Percentiles rank a stretch among this genome's conserved stretches.
Conservation (phyloP, 345 rosid genomes). For the Dovyalis caffra region DNA sequence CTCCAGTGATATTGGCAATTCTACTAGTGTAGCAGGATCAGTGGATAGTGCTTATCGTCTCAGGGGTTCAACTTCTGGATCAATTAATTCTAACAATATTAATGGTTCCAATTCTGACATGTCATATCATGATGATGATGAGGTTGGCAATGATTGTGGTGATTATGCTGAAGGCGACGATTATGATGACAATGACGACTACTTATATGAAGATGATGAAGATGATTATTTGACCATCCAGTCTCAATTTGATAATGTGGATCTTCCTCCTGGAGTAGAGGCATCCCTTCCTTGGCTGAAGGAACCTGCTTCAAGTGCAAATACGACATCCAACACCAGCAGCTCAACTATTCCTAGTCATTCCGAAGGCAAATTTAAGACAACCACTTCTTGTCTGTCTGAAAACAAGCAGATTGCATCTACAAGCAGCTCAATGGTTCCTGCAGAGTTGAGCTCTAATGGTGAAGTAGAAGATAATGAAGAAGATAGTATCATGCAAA, state of each 20-base stretch:
- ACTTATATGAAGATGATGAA: conserved; percentile 32
- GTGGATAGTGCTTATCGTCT: conserved; percentile 27
- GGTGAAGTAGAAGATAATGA: conserved; percentile 21
- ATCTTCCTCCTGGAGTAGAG: conserved; percentile 60
- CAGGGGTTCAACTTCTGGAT: conserved; percentile 32
- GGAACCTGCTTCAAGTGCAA: conserved; percentile 24
- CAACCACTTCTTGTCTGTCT: not conserved
- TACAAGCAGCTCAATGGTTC: conserved; percentile 24
- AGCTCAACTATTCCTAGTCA: conserved; percentile 6
- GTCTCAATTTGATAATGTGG: conserved; percentile 50
- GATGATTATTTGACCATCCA: conserved; percentile 41
- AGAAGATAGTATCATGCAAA: conserved; percentile 18
- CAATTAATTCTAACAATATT: conserved; percentile 23
- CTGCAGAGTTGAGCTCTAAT: conserved; percentile 27
- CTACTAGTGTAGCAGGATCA: conserved; percentile 23
- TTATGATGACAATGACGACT: conserved; percentile 29
- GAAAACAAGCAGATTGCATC: conserved; percentile 23
- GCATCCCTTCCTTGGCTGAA: conserved; percentile 47
- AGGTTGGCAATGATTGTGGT: conserved; percentile 1
- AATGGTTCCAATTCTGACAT: conserved; percentile 37
- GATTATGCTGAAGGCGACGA: conserved; percentile 26
- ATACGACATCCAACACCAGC: conserved; percentile 8
- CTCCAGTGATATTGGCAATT: conserved; percentile 27
- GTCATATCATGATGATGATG: conserved; percentile 29
- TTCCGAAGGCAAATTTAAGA: conserved; percentile 21